phyloP scores from a whole-genome alignment of 345 rosid genomes.

The Pistacia vera region DNA sequence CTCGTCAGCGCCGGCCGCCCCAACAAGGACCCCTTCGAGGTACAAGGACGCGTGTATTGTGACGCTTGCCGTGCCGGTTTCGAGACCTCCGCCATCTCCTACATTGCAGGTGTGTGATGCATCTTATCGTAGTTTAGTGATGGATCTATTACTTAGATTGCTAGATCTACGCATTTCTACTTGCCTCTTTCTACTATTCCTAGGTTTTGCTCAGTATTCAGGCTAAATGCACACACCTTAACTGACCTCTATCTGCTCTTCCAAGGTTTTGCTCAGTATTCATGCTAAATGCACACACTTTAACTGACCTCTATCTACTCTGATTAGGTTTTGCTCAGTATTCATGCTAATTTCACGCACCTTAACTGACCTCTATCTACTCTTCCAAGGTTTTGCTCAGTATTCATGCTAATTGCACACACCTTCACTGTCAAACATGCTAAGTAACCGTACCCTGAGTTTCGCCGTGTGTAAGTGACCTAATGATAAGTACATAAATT shows the following conservation, averaged over 20 bases:
- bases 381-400: background rate
- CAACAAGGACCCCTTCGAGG: constrained; percentile 44
- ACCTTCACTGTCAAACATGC: background rate
- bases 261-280: background rate
- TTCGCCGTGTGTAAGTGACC: background rate
- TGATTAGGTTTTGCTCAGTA: background rate
- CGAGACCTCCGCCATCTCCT: constrained; percentile 72
- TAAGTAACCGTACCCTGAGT: background rate
- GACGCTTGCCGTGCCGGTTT: constrained; percentile 87
- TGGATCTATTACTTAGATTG: background rate
- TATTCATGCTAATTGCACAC: background rate
- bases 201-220: no score
- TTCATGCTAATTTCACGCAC: background rate
- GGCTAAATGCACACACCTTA: background rate
- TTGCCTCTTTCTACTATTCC: background rate
- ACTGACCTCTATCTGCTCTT: background rate
- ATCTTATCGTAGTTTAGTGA: background rate
- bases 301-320: background rate
- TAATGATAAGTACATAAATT: no score
- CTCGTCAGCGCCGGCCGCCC: constrained; percentile 52
- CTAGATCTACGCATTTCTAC: background rate
- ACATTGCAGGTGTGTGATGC: constrained; percentile 53
- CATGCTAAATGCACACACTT: background rate
- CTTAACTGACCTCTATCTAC: background rate
- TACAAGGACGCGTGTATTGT: constrained; percentile 73